A percentile compares a stretch with the other conserved stretches of the same genome.
Conservation (phyloP, 768 basidiomycete genomes). For the Dictyophora rubrovolvata region DNA sequence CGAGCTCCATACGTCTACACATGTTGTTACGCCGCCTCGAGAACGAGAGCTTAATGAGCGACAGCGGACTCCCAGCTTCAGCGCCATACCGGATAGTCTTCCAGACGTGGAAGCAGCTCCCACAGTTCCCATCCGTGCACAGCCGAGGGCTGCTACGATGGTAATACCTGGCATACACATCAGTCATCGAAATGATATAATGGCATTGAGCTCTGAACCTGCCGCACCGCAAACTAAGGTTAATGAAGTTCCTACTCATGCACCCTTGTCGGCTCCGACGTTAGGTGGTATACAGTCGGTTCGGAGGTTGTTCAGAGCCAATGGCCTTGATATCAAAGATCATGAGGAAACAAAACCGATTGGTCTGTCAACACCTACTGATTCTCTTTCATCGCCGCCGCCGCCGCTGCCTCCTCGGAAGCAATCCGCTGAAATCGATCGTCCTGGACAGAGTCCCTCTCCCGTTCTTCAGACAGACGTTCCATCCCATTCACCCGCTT, state of each 20-base stretch:
- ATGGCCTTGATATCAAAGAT: neutral
- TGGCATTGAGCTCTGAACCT: slow-evolving; percentile 73
- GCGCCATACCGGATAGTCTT: neutral
- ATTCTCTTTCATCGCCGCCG: neutral
- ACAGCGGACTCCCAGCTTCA: neutral
- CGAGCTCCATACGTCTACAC: neutral
- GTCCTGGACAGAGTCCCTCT: slow-evolving; percentile 20
- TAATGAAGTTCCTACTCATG: slow-evolving; percentile 16
- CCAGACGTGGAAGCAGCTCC: slow-evolving; percentile 13
- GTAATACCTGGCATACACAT: slow-evolving; percentile 82
- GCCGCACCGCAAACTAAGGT: slow-evolving; percentile 36
- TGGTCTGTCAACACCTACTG: neutral
- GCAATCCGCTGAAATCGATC: slow-evolving; percentile 16
- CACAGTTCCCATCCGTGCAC: slow-evolving; percentile 50
- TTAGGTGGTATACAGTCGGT: slow-evolving; percentile 39
- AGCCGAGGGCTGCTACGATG: slow-evolving; percentile 75
- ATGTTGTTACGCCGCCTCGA: neutral
- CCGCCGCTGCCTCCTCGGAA: neutral
- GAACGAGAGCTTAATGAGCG: neutral
- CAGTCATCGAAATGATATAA: slow-evolving; percentile 74
- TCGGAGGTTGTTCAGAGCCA: slow-evolving; percentile 44
- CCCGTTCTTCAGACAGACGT: slow-evolving; percentile 16
- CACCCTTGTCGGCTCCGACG: slow-evolving; percentile 18
- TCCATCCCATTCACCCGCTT: slow-evolving; percentile 30
- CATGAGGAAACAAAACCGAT: neutral